Percentiles rank a stretch among this genome's conserved stretches.
Conservation (phyloP, 306 rosid species). For the Citrullus colocynthis region DNA sequence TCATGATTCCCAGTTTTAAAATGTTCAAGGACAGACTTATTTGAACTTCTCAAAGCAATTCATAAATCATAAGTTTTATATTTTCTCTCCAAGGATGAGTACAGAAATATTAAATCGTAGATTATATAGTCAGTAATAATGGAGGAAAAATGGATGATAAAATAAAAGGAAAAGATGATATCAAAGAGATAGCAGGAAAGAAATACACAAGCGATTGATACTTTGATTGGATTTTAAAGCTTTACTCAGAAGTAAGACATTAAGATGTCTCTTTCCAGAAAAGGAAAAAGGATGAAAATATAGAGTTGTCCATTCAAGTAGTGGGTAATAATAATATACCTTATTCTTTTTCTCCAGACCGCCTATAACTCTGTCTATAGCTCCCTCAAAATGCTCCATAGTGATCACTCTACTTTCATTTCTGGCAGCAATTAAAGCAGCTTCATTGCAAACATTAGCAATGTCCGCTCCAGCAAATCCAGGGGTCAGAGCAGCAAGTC, state of each 20-base stretch:
- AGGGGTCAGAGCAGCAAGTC: conserved; percentile 93
- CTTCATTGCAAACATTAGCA: conserved; percentile 96
- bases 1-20: neutral
- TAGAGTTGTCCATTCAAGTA: neutral
- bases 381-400: conserved; percentile 75
- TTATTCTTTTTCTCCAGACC: conserved; percentile 92
- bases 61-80: neutral
- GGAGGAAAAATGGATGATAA: neutral
- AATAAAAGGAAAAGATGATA: neutral
- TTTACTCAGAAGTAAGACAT: neutral
- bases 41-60: neutral
- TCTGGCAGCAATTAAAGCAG: conserved; percentile 93
- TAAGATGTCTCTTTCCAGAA: neutral
- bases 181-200: neutral
- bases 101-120: neutral
- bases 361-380: conserved; percentile 89
- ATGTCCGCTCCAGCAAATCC: conserved; percentile 99
- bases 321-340: conserved; percentile 25
- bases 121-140: neutral
- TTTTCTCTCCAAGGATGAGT: neutral
- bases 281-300: neutral
- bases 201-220: neutral
- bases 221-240: neutral
- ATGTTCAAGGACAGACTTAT: neutral
- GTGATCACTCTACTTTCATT: conserved; percentile 40